Base-by-base conservation (phyloP, 768 basidiomycete genomes). In the Lactarius evosmus region DNA sequence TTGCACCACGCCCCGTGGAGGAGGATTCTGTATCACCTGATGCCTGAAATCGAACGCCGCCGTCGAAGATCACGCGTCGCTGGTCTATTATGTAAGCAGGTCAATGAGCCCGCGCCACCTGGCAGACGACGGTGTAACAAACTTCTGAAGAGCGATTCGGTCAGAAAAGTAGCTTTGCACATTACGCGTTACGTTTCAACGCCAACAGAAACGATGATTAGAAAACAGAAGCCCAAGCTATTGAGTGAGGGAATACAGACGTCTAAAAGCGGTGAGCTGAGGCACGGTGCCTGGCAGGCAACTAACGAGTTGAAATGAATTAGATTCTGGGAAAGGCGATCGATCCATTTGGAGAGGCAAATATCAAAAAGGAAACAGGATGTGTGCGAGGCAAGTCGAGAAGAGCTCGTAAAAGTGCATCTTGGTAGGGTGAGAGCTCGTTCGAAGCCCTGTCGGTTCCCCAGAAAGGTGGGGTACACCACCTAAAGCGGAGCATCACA, bases 341-440 rank as follows among this genome's bases (percentile, higher is more conserved):
- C 44, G 44, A 46, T 22, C 11, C 44, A 60, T 34, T 58, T 58
- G 46, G 46, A 44, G 19, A 32, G 33, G 17, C 11, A 25, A 32
- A 25, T 38, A 61, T 16, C 38, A 29, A 51, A 46, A 12, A 14
- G 27, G 36, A 40, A 38, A 38, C 14, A 32, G 44, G 16, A 52
- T 22, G 46, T 36, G 17, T 38, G 55, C 55, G 36, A 49, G 30
- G 55, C 55, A 38, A 4, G 46, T 50, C n/a, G 36, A 62, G 61
- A 62, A 56, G 55, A 7, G 34, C 22, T 16, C 58, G 34, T 29
- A 38, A 62, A 27, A 30, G 34, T 17, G 6, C 32, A 49, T 55
- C 25, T 9, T 2, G 25, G 11, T 11, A 34, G n/a, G n/a, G 19
- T 29, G n/a, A 49, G 54, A 25, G 5, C 27, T 16, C 19, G 4